Evolutionary conservation across 1,284 basidiomycete genomes (phyloP).

Genomic region (Apiotrichum laibachii): DNA sequence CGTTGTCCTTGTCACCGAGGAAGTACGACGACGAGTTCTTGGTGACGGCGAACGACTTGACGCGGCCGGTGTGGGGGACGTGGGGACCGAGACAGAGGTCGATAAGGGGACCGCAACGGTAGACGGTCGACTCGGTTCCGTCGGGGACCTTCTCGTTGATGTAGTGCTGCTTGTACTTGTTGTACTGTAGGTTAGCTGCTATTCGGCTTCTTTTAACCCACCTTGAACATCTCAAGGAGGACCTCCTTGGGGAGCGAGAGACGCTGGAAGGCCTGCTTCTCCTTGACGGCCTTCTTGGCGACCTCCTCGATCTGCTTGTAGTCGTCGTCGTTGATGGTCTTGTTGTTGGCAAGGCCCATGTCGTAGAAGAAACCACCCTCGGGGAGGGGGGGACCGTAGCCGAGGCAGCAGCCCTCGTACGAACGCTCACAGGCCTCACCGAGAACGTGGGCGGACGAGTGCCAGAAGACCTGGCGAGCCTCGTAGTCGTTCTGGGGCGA

Average conservation of each 20-base stretch:
- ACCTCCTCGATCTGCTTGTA: slow-evolving; percentile 88
- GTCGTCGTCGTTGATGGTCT: slow-evolving; percentile 73
- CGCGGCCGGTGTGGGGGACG: slow-evolving; percentile 94
- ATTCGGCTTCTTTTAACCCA: slow-evolving; percentile 49
- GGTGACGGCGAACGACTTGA: slow-evolving; percentile 93
- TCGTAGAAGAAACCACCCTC: slow-evolving; percentile 99
- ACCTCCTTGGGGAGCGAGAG: slow-evolving; percentile 90
- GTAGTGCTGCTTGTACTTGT: slow-evolving; percentile 97
- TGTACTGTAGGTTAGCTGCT: slow-evolving; percentile 66
- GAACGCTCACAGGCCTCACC: slow-evolving; percentile 96
- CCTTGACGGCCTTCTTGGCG: slow-evolving; percentile 83
- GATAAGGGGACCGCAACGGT: slow-evolving; percentile 97
- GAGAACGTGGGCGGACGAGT: slow-evolving; percentile 98
- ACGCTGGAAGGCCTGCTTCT: slow-evolving; percentile 96
- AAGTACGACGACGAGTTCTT: slow-evolving; percentile 99
- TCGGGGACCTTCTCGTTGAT: slow-evolving; percentile 96
- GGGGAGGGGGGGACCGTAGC: slow-evolving; percentile 87
- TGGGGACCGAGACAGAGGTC: slow-evolving; percentile 97
- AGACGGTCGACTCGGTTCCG: slow-evolving; percentile 95
- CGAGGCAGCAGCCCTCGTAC: slow-evolving; percentile 90
- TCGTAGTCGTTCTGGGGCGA: slow-evolving; percentile 75
- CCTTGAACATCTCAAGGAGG: slow-evolving; percentile 93
- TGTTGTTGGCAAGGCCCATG: slow-evolving; percentile 62
- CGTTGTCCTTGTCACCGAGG: slow-evolving; percentile 90
- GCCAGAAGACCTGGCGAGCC: slow-evolving; percentile 96